These are phyloP conservation scores for Galerina sulciceps DNA, from an alignment of 768 basidiomycete species.

Conservation along the genomic window DNA sequence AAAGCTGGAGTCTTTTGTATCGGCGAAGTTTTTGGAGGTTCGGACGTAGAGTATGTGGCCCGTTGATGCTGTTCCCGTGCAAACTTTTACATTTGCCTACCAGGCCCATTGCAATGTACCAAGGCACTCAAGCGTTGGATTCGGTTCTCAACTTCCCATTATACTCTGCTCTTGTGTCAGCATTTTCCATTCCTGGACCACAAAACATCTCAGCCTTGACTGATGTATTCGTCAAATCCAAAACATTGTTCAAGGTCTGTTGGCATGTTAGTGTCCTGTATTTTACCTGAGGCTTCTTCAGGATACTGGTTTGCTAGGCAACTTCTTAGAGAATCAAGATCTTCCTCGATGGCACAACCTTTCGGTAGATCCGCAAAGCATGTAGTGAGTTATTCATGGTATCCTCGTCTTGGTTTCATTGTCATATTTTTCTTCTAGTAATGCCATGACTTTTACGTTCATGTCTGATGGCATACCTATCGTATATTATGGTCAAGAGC, in stretches of 20 bases:
- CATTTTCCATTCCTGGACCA: constrained; percentile 73
- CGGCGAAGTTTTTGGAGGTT: constrained; percentile 74
- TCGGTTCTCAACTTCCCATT: constrained; percentile 76
- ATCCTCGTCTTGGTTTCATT: not conserved
- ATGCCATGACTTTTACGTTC: constrained; percentile 76
- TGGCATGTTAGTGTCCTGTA: constrained; percentile 4
- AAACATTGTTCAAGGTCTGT: constrained; percentile 52
- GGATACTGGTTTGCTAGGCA: constrained; percentile 60
- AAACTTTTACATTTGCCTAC: not conserved
- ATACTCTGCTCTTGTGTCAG: constrained; percentile 64
- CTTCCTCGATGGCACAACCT: constrained; percentile 73
- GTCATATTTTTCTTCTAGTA: constrained; percentile 39
- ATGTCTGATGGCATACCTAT: constrained; percentile 86
- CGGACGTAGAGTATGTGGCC: constrained; percentile 49
- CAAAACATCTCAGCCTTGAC: constrained; percentile 63
- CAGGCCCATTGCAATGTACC: constrained; percentile 61
- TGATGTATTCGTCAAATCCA: constrained; percentile 54
- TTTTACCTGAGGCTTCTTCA: constrained; percentile 15
- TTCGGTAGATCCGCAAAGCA: constrained; percentile 73
- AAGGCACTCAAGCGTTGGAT: constrained; percentile 65
- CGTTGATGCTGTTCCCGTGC: not conserved
- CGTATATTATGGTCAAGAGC: constrained; percentile 84
- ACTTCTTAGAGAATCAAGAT: constrained; percentile 84
- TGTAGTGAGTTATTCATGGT: constrained; percentile 50
- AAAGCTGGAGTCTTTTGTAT: constrained; percentile 87